phyloP scores from a whole-genome alignment of 2,329 filamentous ascomycete species.

The Incumbomyces delicatus region DNA sequence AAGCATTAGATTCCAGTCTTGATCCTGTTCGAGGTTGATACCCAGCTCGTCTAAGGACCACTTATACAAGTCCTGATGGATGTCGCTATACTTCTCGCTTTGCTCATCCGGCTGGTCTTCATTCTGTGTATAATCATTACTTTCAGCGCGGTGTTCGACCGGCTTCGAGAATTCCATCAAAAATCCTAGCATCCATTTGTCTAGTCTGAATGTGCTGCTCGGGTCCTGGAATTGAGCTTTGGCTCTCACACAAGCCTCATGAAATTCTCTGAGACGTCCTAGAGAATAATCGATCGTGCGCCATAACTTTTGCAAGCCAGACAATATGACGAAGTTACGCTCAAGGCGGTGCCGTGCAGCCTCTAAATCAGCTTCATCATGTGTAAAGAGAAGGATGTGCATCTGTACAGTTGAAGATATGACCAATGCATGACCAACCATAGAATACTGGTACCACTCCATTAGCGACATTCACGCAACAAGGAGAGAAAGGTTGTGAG shows the following conservation, averaged over 20 bases:
- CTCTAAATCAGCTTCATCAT: slow-evolving; percentile 27
- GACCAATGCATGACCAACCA: slow-evolving; percentile 39
- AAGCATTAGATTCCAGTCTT: too few relatives aligned
- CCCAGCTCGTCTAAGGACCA: too few relatives aligned
- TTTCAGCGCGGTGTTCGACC: slow-evolving; percentile 4
- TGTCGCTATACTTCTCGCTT: too few relatives aligned
- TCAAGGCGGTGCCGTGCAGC: slow-evolving; percentile 31
- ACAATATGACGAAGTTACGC: slow-evolving; percentile 39
- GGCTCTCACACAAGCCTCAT: slow-evolving; percentile 31
- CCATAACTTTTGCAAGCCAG: slow-evolving; percentile 33
- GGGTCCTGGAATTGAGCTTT: slow-evolving; percentile 18
- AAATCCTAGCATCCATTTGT: slow-evolving; percentile 36
- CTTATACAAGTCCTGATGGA: too few relatives aligned
- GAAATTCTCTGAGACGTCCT: slow-evolving; percentile 32
- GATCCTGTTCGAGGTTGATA: too few relatives aligned
- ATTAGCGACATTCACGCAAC: too few relatives aligned
- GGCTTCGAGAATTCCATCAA: slow-evolving; percentile 16
- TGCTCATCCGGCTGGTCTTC: too few relatives aligned
- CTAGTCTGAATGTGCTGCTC: slow-evolving; percentile 29
- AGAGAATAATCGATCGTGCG: slow-evolving; percentile 29
- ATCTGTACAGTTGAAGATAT: slow-evolving; percentile 40
- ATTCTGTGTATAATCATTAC: too few relatives aligned
- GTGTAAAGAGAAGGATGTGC: slow-evolving; percentile 36
- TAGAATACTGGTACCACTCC: slow-evolving; percentile 24
- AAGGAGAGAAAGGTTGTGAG: too few relatives aligned